Evolutionary conservation across 1,284 basidiomycete species (phyloP), one percentile per base, ranked within the genome.

Genomic region (Ustilago crameri): DNA sequence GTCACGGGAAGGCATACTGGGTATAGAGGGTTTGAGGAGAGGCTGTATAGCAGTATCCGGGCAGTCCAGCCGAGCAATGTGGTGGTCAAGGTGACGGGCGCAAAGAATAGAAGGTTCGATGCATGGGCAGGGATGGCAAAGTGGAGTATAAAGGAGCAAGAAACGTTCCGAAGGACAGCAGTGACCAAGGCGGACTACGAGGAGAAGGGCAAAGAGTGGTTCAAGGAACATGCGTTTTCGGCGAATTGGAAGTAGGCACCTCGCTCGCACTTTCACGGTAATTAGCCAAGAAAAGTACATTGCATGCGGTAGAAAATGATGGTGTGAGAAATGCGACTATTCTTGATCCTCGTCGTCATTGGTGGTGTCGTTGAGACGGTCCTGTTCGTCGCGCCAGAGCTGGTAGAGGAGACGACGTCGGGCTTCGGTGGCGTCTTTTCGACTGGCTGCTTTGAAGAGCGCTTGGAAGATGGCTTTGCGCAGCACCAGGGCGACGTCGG

Each of bases 61-160:
- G 55, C 79, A 10, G 70, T 59, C 3, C 76, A 78, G 32, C 75
- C 78, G 22, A 51, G 58, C n/a, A 56, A 56, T n/a, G 52, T 75
- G 2, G 34, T 51, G 5, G 55, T 83, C 20, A 53, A 59, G 3
- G 76, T 82, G 5, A 51, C 35, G 30, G 85, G 85, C 20, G 92
- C 89, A 2, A 85, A 78, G 4, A 90, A 96, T 82, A 88, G 91
- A 2, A 77, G 86, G 15, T 82, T 90, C 54, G 94, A 96, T 80
- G 90, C 94, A 4, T 98, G 95, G 95, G 87, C 87, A 46, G 95
- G 95, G 5, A 96, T 97, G 92, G 91, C 92, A 4, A 86, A 87
- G 60, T 96, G 94, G 86, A 89, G 90, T 23, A 90, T 55, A 1
- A 26, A 51, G 10, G 47, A 75, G 3, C 9, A 32, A 1, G 62